Percentiles rank a stretch among this genome's conserved stretches.
Evolutionary conservation across 805 yeast genomes (phyloP).

Genomic region (Zygosaccharomyces rouxii): DNA sequence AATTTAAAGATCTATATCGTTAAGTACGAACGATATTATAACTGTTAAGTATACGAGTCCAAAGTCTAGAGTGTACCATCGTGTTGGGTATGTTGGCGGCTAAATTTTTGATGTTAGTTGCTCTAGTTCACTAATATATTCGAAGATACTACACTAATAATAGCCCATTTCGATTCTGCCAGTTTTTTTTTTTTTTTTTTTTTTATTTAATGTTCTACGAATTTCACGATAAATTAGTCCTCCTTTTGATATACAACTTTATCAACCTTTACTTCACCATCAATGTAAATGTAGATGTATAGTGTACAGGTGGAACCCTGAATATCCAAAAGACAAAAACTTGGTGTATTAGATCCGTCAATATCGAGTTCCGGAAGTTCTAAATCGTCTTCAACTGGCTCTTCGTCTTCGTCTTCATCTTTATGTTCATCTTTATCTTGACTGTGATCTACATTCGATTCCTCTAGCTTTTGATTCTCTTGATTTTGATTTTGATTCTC

Average conservation of each 20-base stretch:
- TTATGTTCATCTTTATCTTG: constrained; percentile 15
- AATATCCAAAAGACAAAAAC: constrained; percentile 86
- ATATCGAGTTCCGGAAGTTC: constrained; percentile 23
- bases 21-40: neutral
- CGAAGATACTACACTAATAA: neutral
- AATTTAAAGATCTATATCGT: neutral
- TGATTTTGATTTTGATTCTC: constrained; percentile 4
- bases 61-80: neutral
- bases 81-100: neutral
- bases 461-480: constrained; percentile 4
- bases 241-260: constrained; percentile 67
- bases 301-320: constrained; percentile 73
- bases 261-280: constrained; percentile 86
- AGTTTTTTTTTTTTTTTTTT: neutral
- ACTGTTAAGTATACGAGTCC: too few species aligned
- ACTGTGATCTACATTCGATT: constrained; percentile 7
- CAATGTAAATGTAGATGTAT: constrained; percentile 76
- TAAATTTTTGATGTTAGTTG: neutral
- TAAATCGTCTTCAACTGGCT: constrained; percentile 22
- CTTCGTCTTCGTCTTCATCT: constrained; percentile 17
- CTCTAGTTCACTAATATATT: too few species aligned
- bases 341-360: constrained; percentile 53
- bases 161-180: neutral
- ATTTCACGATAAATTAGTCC: neutral
- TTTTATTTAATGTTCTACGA: constrained; percentile 1